Percentiles rank a stretch among this genome's conserved stretches.
These are phyloP conservation scores for Trichocladium antarcticum DNA, from an alignment of 495 filamentous ascomycete genomes.

Conservation along the genomic window DNA sequence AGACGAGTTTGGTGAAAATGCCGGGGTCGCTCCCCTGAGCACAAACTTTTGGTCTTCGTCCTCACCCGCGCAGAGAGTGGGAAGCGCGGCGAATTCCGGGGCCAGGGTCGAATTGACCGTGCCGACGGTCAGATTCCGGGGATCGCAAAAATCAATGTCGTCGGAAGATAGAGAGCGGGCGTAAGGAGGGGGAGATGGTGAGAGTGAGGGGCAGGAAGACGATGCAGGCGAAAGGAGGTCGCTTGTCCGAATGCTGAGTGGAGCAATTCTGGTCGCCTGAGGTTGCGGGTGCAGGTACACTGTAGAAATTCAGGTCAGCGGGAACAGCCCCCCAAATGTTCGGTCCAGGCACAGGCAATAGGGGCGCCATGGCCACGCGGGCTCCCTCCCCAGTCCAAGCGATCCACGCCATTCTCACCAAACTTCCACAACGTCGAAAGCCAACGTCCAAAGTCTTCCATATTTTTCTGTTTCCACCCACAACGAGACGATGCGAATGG, in stretches of 20 bases:
- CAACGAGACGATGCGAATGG: background rate
- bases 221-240: conserved; percentile 58
- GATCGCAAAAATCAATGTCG: conserved; percentile 83
- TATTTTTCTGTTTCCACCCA: too few species aligned
- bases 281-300: conserved; percentile 68
- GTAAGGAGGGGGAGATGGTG: conserved; percentile 68
- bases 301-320: conserved; percentile 37
- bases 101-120: conserved; percentile 44
- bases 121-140: conserved; percentile 78
- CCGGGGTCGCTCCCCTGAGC: conserved; percentile 47
- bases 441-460: too few species aligned
- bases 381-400: background rate
- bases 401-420: background rate
- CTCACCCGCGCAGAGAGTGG: conserved; percentile 51
- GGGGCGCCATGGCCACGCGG: background rate
- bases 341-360: background rate
- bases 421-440: too few species aligned
- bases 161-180: conserved; percentile 58
- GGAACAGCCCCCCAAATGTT: conserved; percentile 14
- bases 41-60: conserved; percentile 68
- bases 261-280: conserved; percentile 34
- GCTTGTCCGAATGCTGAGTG: conserved; percentile 51
- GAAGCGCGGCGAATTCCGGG: conserved; percentile 51
- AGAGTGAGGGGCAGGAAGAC: conserved; percentile 76
- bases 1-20: conserved; percentile 43